phyloP scores from a whole-genome alignment of 495 filamentous ascomycete genomes.

The Tuber aestivum region DNA sequence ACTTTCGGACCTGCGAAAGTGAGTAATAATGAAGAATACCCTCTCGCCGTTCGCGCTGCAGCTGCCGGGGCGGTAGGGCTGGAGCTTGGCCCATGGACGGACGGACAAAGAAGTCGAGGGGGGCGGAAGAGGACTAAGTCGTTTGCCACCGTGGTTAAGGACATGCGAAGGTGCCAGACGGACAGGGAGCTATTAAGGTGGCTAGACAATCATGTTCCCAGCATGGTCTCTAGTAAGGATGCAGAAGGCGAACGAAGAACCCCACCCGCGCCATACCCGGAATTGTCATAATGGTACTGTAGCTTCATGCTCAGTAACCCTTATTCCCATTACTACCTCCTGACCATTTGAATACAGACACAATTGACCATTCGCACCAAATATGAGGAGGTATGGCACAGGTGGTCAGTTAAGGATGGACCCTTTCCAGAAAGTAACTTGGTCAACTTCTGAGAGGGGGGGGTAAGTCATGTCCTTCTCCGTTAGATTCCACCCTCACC shows the following conservation, averaged over 20 bases:
- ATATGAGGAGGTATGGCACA: no score
- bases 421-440: no score
- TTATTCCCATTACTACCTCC: no score
- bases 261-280: constrained; percentile 27
- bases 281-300: no score
- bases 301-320: no score
- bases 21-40: constrained; percentile 24
- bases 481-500: no score
- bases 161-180: constrained; percentile 24
- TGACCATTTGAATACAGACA: no score
- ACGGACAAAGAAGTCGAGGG: not conserved
- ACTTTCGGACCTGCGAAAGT: constrained; percentile 21
- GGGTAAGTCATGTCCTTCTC: no score
- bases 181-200: constrained; percentile 26
- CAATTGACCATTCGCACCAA: no score
- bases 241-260: not conserved
- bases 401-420: no score
- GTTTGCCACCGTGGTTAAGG: not conserved
- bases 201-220: constrained; percentile 31
- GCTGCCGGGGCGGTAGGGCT: constrained; percentile 34
- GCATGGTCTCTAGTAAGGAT: constrained; percentile 4
- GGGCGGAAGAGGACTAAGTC: not conserved
- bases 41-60: constrained; percentile 18
- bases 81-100: not conserved
- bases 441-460: no score